Evolutionary conservation across 768 basidiomycete genomes (phyloP), one percentile per base, ranked within the genome.

Genomic region (Suillus variegatus): DNA sequence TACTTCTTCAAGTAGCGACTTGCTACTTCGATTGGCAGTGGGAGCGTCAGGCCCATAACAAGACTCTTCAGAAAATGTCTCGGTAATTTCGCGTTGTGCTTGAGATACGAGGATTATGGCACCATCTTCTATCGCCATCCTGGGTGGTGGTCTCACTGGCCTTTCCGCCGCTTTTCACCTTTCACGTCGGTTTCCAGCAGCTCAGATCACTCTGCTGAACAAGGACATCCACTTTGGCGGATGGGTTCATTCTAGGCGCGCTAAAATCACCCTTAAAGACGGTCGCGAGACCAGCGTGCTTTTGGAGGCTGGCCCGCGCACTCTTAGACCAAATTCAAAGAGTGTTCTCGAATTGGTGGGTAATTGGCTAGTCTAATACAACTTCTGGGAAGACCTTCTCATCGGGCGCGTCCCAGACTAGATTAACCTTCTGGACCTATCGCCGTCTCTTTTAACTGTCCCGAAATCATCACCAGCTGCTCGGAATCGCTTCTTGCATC

Each of bases 231-330:
- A 86, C 2, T 75, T 91, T 6, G 97, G 97, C 14, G 97, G 97
- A n/a, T 98, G 95, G 96, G 85, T 94, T 1, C 81, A 79, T 61
- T 91, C 85, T 58, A 82, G 87, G 64, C 82, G 83, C 20, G 81
- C 89, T 25, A 68, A 77, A 9, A 68, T 92, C 10, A 72, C 76
- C 6, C 61, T 68, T 51, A 68, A 74, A 38, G 69, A 71, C 18
- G 74, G 65, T 47, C 68, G 74, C 47, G 74, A 73, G 8, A 79
- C 77, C 14, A 72, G 74, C 5, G 82, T 95, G 12, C 73, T 93
- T 4, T 79, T 98, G 6, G 97, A 99, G 79, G 83, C 86, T 28
- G 97, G 97, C 1, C 95, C 97, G 32, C 81, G 96, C 47, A 96
- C 93, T 18, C 79, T 99, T 38, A 78, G 95, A 44, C 94, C 96